Base-by-base conservation (phyloP, 306 rosid genomes). In the Vigna nakashimae region DNA sequence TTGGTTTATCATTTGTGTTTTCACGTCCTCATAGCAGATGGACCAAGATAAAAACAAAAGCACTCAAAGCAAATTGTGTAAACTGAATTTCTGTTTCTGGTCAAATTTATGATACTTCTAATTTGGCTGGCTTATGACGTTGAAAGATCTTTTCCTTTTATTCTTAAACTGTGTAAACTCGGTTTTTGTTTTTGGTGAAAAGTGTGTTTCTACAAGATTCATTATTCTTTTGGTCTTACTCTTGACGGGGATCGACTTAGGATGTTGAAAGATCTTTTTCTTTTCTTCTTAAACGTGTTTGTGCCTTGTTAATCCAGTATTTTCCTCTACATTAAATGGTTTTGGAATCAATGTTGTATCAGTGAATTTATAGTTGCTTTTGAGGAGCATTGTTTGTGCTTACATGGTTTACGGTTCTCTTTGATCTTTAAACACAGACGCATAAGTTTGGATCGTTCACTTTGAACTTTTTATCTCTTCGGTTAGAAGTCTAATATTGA, bases 141-240 rank as follows among this genome's bases (percentile, higher is more conserved):
- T 30, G 52, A 14, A 58, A 28, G 22, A 64, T 63, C 46, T 63
- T 62, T 50, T 50, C 55, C 63, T 30, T 62, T 30, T 62, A 18
- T 14, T 62, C 43, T 62, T 62, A 62, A 30, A 30, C 22, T 22
- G 6, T 57, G 34, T 57, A 43, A 43, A 10, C 49, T 43, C 13
- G 2, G 49, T 43, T 43, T 42, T 43, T 43, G 49, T 43, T 11
- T 45, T 45, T 45, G 16, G 12, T 45, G 50, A 3, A 11, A 45
- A 12, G 12, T 45, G 4, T 42, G 3, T 1, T 45, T 45, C 6
- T 45, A 3, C 5, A 45, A 45, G 7, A 46, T 68, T 66, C 42
- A 45, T 68, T 45, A 45, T 68, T 45, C 0, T 60, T 1, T 14
- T 4, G 1, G 16, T 26, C 28, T 26, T 26, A 26, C 28, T 26